Percentiles rank a stretch among this genome's conserved stretches.
phyloP scores from a whole-genome alignment of 352 stramenopile species.

The Pythium sukuiense region DNA sequence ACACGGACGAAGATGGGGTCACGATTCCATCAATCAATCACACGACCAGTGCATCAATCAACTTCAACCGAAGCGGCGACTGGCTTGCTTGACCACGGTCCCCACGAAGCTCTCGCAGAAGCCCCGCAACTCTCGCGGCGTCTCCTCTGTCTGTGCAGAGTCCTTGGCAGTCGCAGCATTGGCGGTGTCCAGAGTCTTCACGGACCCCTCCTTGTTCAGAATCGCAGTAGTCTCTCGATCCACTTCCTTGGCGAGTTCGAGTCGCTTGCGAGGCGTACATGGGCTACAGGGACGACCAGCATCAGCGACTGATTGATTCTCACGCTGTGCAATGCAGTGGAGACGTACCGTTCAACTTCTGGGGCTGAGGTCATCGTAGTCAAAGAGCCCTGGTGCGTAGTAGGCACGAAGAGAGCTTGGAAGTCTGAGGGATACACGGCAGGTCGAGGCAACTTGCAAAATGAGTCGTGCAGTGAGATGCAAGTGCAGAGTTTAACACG shows the following conservation, averaged over 20 bases:
- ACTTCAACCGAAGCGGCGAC: conserved; percentile 19
- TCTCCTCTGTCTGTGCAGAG: conserved; percentile 7
- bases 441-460: neutral
- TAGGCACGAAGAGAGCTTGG: neutral
- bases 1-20: neutral
- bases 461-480: neutral
- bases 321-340: neutral
- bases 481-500: neutral
- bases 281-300: conserved; percentile 30
- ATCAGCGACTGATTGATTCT: neutral
- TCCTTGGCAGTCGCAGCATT: neutral
- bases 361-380: conserved; percentile 20
- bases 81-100: conserved; percentile 38
- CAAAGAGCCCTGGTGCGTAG: neutral
- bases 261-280: conserved; percentile 63
- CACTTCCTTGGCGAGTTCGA: conserved; percentile 52
- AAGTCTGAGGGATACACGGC: neutral
- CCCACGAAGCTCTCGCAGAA: conserved; percentile 54
- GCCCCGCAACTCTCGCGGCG: conserved; percentile 32
- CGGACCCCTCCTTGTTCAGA: conserved; percentile 10
- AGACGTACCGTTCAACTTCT: conserved; percentile 23
- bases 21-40: neutral
- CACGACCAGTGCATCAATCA: neutral
- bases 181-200: neutral
- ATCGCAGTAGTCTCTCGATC: conserved; percentile 46